Evolutionary conservation across 495 filamentous ascomycete genomes (phyloP).

Genomic region (Lasiosphaeris hirsuta): DNA sequence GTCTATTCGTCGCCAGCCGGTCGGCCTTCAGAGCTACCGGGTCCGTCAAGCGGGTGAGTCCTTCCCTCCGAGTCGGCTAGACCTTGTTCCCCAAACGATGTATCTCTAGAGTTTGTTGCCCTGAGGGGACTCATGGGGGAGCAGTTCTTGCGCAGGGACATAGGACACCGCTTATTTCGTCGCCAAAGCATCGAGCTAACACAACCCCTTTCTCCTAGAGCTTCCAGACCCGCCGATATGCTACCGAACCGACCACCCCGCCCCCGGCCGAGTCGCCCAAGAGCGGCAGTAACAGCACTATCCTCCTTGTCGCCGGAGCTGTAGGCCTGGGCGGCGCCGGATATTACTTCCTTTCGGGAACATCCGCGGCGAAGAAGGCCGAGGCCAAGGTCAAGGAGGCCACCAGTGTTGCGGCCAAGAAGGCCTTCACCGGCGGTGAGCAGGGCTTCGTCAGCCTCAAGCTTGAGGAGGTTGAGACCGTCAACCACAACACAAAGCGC

Average conservation of each 20-base stretch:
- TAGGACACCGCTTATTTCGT: not conserved
- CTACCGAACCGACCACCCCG: slow-evolving; percentile 42
- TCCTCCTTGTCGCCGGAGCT: slow-evolving; percentile 41
- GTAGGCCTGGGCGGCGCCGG: slow-evolving; percentile 44
- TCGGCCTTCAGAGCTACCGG: slow-evolving; percentile 30
- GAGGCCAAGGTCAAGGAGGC: slow-evolving; percentile 49
- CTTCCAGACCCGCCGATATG: slow-evolving; percentile 44
- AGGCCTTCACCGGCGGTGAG: slow-evolving; percentile 76
- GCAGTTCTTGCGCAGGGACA: not conserved
- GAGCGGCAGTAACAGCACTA: slow-evolving; percentile 33
- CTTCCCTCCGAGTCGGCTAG: slow-evolving; percentile 3
- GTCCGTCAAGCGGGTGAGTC: slow-evolving; percentile 30
- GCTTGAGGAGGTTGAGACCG: slow-evolving; percentile 68
- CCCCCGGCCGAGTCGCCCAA: slow-evolving; percentile 23
- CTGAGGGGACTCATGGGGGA: no score
- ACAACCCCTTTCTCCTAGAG: slow-evolving; percentile 3
- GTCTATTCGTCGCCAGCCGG: slow-evolving; percentile 31
- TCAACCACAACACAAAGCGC: slow-evolving; percentile 89
- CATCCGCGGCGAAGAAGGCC: slow-evolving; percentile 48
- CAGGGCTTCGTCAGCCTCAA: slow-evolving; percentile 79
- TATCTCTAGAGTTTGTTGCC: no score
- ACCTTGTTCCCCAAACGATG: no score
- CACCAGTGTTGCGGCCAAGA: slow-evolving; percentile 37
- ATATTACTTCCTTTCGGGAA: slow-evolving; percentile 49
- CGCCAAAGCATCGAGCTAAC: not conserved